These are phyloP conservation scores for Phytophthora europaea DNA, from an alignment of 352 stramenopile genomes.

Conservation along the genomic window DNA sequence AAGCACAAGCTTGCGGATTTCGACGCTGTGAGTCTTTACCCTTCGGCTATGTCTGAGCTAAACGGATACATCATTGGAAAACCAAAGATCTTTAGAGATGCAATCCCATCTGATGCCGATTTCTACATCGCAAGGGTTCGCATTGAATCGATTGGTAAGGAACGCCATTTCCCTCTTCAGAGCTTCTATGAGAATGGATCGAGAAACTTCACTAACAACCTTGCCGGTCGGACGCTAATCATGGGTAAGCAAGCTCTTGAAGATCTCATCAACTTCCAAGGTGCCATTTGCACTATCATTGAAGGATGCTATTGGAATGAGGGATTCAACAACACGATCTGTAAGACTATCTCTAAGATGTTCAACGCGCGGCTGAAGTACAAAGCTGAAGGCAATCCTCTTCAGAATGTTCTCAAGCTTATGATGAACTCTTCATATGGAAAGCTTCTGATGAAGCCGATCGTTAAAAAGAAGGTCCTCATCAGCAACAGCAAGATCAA, in stretches of 20 bases:
- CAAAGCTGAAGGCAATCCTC: constrained; percentile 12
- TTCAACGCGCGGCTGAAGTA: no score
- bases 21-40: constrained; percentile 17
- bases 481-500: neutral
- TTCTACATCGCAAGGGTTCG: constrained; percentile 9
- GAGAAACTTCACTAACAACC: constrained; percentile 13
- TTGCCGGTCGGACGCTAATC: neutral
- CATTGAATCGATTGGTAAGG: constrained; percentile 3
- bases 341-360: constrained; percentile 1
- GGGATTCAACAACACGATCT: constrained; percentile 13
- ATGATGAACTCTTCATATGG: constrained; percentile 19
- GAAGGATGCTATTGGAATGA: constrained; percentile 22
- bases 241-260: constrained; percentile 16
- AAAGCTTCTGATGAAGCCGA: constrained; percentile 14
- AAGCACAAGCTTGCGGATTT: constrained; percentile 16
- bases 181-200: constrained; percentile 6
- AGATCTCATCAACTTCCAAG: constrained; percentile 10
- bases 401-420: constrained; percentile 18
- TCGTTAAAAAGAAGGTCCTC: constrained; percentile 16
- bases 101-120: constrained; percentile 13
- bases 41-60: constrained; percentile 10
- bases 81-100: constrained; percentile 5
- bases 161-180: constrained; percentile 13
- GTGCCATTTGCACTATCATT: constrained; percentile 9
- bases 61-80: constrained; percentile 6